Percentiles rank a stretch among this genome's conserved stretches.
These are phyloP conservation scores for Penicillium polonicum DNA, from an alignment of 2,329 filamentous ascomycete species.

Conservation along the genomic window DNA sequence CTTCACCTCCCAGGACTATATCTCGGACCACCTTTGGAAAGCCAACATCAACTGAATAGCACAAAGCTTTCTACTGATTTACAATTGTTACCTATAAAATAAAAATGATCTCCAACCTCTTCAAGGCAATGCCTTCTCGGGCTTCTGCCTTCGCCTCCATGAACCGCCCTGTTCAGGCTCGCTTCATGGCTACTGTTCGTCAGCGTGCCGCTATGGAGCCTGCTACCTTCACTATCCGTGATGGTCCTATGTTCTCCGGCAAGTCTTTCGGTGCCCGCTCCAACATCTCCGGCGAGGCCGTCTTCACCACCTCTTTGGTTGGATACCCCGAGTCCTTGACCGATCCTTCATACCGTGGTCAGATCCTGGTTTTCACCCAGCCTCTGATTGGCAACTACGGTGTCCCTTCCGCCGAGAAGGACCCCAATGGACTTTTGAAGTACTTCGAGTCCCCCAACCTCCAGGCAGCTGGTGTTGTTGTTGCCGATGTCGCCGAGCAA, in stretches of 20 bases:
- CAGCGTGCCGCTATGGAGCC: constrained; percentile 71
- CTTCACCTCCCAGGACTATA: constrained; percentile 81
- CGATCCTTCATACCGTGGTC: constrained; percentile 67
- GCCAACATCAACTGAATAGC: constrained; percentile 56
- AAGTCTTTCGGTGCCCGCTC: constrained; percentile 94
- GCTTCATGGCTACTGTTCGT: constrained; percentile 64
- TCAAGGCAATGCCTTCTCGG: constrained; percentile 53
- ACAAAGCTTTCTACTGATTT: constrained; percentile 19
- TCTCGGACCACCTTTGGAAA: constrained; percentile 70
- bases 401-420: constrained; percentile 80
- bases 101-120: constrained; percentile 56
- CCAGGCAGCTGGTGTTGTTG: constrained; percentile 92
- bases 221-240: constrained; percentile 93
- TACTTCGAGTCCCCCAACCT: constrained; percentile 99
- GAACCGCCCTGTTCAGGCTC: constrained; percentile 38
- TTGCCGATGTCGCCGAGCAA: constrained; percentile 86
- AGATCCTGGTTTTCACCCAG: constrained; percentile 98
- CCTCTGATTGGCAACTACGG: constrained; percentile 98
- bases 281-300: constrained; percentile 96
- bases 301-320: constrained; percentile 97
- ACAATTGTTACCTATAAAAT: constrained; percentile 16
- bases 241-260: constrained; percentile 93
- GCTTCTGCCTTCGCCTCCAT: constrained; percentile 46
- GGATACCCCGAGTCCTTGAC: constrained; percentile 91
- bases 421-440: constrained; percentile 86